A percentile compares a stretch with the other conserved stretches of the same genome.
phyloP scores from a whole-genome alignment of 495 filamentous ascomycete species.

The Parathielavia appendiculata region DNA sequence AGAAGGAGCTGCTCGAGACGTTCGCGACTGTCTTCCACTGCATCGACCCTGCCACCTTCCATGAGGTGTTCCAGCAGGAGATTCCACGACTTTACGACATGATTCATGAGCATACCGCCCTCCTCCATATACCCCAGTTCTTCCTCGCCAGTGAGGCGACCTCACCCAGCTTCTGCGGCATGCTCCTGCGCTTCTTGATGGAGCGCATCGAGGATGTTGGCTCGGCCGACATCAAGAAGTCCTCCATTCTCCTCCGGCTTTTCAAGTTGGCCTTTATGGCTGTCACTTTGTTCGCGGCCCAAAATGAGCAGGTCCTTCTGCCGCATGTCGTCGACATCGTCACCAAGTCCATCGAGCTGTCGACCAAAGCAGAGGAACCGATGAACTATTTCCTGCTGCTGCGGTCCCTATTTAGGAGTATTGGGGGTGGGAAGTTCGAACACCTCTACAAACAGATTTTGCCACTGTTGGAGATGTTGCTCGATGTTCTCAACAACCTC shows the following conservation, averaged over 20 bases:
- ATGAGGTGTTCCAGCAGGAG: conserved; percentile 96
- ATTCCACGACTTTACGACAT: conserved; percentile 95
- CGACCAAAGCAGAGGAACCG: conserved; percentile 90
- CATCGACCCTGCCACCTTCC: conserved; percentile 96
- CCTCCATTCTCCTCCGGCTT: conserved; percentile 84
- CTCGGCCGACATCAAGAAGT: conserved; percentile 80
- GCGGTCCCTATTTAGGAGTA: conserved; percentile 88
- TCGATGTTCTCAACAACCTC: conserved; percentile 94
- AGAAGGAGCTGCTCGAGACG: conserved; percentile 95
- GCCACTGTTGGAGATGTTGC: conserved; percentile 90
- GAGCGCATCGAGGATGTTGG: conserved; percentile 91
- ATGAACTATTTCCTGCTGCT: conserved; percentile 98
- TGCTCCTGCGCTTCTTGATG: conserved; percentile 97
- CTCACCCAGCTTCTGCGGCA: conserved; percentile 92
- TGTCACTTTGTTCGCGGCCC: conserved; percentile 86
- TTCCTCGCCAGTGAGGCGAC: conserved; percentile 97
- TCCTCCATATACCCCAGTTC: conserved; percentile 95
- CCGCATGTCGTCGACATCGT: conserved; percentile 96
- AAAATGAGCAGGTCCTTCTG: conserved; percentile 92
- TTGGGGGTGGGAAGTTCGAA: conserved; percentile 95
- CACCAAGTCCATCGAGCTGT: conserved; percentile 91
- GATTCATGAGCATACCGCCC: conserved; percentile 92
- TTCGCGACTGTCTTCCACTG: conserved; percentile 98
- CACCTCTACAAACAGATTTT: conserved; percentile 97
- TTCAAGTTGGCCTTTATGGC: conserved; percentile 99